phyloP scores from a whole-genome alignment of 2,329 filamentous ascomycete species.

The Colletotrichum abscissum region DNA sequence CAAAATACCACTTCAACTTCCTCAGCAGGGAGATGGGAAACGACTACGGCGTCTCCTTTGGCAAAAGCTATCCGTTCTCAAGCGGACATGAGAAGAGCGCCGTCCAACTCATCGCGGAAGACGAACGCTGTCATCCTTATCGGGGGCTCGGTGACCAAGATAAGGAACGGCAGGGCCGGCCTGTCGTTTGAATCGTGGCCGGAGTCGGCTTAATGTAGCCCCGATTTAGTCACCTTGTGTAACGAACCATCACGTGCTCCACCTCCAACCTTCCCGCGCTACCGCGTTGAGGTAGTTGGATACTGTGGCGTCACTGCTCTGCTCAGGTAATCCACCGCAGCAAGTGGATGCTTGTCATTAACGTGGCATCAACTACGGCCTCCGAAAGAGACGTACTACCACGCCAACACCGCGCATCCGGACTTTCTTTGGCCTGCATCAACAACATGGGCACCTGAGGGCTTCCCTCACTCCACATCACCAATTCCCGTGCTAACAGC shows the following conservation, averaged over 20 bases:
- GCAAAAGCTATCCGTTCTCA: not conserved
- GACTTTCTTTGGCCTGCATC: constrained; percentile 28
- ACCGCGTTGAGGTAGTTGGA: not conserved
- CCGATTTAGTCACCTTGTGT: not conserved
- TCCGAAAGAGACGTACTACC: constrained; percentile 17
- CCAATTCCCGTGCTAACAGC: constrained; percentile 25
- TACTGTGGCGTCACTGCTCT: constrained; percentile 31
- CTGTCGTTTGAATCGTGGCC: not conserved
- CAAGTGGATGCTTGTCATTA: constrained; percentile 38
- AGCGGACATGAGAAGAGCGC: not conserved
- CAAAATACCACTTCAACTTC: not conserved
- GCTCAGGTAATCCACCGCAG: constrained; percentile 33
- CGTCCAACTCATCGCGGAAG: not conserved
- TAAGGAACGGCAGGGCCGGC: not conserved
- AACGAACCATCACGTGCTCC: constrained; percentile 15
- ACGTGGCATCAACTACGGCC: constrained; percentile 46
- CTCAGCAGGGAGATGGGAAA: not conserved
- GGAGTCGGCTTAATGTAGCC: constrained; percentile 8
- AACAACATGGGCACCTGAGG: constrained; percentile 51
- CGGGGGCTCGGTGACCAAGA: not conserved
- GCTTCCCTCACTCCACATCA: constrained; percentile 35
- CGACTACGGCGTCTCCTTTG: not conserved
- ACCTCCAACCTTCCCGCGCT: not conserved
- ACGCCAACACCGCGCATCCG: constrained; percentile 23
- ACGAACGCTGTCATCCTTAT: not conserved